Evolutionary conservation across 2,329 filamentous ascomycete species (phyloP).

Genomic region (Phyllosticta ampelicida): DNA sequence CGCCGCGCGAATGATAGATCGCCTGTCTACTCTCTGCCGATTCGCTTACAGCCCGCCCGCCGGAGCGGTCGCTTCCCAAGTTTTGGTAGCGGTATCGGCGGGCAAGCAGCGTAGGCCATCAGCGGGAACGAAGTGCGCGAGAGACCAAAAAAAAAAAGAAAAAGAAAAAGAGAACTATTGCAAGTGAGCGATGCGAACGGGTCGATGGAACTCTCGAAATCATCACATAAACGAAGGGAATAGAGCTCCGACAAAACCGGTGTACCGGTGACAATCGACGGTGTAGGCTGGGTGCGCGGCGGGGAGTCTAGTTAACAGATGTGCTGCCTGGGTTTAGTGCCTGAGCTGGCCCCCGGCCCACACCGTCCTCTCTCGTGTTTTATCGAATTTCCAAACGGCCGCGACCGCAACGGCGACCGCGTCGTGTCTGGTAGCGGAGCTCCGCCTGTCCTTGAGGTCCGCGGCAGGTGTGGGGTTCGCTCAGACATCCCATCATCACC

Average conservation of each 20-base stretch:
- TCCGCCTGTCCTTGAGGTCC: background rate
- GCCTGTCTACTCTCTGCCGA: background rate
- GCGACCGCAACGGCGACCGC: background rate
- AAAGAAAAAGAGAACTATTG: background rate
- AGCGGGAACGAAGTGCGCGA: background rate
- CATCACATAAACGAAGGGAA: background rate
- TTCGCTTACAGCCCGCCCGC: background rate
- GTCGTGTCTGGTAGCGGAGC: background rate
- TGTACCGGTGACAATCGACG: background rate
- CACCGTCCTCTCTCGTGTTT: background rate
- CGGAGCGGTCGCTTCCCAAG: background rate
- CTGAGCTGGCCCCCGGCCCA: background rate
- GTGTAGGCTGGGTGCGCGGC: background rate
- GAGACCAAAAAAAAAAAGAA: background rate
- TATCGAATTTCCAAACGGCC: background rate
- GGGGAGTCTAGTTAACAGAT: background rate
- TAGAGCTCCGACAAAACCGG: background rate
- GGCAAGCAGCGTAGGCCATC: too few species aligned
- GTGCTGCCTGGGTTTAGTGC: background rate
- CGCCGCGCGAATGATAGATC: background rate
- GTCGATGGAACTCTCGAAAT: background rate
- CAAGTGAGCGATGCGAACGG: background rate
- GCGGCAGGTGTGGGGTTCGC: background rate
- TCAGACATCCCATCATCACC: background rate
- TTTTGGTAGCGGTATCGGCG: background rate